These are phyloP conservation scores for Litsea cubeba DNA, from an alignment of 164 flowering plant genomes.

Conservation along the genomic window DNA sequence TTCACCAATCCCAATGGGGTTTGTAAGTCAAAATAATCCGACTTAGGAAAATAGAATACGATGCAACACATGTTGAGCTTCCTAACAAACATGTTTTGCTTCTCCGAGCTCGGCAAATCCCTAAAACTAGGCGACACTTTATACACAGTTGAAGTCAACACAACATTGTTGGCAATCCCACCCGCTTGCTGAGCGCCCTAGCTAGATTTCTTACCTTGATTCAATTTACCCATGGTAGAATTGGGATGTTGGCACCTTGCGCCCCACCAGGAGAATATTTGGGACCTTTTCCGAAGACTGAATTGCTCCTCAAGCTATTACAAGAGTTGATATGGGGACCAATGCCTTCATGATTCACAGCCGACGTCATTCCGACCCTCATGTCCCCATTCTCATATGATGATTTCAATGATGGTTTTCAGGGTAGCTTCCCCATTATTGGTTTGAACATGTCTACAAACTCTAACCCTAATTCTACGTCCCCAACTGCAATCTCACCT, in stretches of 20 bases:
- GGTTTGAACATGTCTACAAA: slow-evolving; percentile 61
- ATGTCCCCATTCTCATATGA: slow-evolving; percentile 21
- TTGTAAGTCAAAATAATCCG: too few relatives aligned
- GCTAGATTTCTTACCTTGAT: slow-evolving; percentile 45
- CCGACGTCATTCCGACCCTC: slow-evolving; percentile 16
- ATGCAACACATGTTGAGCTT: slow-evolving; percentile 70
- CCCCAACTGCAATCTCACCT: neutral
- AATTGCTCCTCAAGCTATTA: slow-evolving; percentile 24
- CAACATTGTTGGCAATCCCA: neutral
- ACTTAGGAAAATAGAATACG: slow-evolving; percentile 47
- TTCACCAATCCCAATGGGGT: too few relatives aligned
- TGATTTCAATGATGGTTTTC: slow-evolving; percentile 66
- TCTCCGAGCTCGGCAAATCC: slow-evolving; percentile 69
- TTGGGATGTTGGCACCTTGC: neutral
- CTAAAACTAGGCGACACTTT: slow-evolving; percentile 66
- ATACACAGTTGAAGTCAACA: slow-evolving; percentile 22
- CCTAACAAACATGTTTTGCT: slow-evolving; percentile 53
- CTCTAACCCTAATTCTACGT: slow-evolving; percentile 10
- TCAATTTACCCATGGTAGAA: slow-evolving; percentile 19
- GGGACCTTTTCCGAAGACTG: slow-evolving; percentile 20
- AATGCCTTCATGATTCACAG: slow-evolving; percentile 15
- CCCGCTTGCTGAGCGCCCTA: slow-evolving; percentile 14
- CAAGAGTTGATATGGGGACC: slow-evolving; percentile 15
- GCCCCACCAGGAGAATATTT: slow-evolving; percentile 19
- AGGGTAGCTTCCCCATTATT: slow-evolving; percentile 64